These are phyloP conservation scores for Vitis hybrid DNA, from an alignment of 177 flowering plant genomes.

Conservation along the genomic window DNA sequence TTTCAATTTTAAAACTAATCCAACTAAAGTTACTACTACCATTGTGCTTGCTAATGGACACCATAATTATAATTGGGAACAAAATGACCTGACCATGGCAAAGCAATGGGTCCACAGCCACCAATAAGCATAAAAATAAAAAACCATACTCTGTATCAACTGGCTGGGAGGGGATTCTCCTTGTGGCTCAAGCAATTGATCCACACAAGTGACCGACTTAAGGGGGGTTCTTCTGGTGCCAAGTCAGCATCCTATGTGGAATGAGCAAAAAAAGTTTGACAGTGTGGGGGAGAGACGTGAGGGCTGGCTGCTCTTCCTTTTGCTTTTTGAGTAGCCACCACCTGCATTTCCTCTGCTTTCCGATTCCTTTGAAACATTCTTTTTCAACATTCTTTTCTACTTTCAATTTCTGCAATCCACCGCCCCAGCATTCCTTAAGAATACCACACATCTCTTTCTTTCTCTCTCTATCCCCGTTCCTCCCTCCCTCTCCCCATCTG, in stretches of 20 bases:
- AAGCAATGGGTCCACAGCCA: conserved; percentile 13
- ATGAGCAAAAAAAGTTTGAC: conserved; percentile 5
- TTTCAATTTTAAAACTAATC: conserved; percentile 1
- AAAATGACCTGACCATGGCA: conserved; percentile 6
- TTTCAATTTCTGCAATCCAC: conserved; percentile 11
- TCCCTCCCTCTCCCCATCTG: background rate
- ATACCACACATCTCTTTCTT: background rate
- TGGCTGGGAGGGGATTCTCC: background rate
- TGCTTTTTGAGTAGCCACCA: conserved; percentile 28
- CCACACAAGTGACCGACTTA: background rate
- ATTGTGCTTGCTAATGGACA: conserved; percentile 17
- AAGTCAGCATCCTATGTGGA: conserved; percentile 33
- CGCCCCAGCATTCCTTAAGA: conserved; percentile 13
- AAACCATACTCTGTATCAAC: background rate
- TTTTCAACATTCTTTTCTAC: conserved; percentile 13
- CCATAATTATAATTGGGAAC: conserved; percentile 19
- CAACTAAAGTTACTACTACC: conserved; percentile 1
- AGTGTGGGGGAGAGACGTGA: conserved; percentile 16
- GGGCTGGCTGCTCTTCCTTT: conserved; percentile 16
- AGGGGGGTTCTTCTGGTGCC: conserved; percentile 13
- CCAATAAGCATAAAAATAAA: conserved; percentile 8
- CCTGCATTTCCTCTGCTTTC: conserved; percentile 28
- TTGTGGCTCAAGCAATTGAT: background rate
- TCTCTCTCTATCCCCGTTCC: conserved; percentile 10
- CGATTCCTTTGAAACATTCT: conserved; percentile 15